Conservation (phyloP, 306 rosid species). For the Neltuma alba region DNA sequence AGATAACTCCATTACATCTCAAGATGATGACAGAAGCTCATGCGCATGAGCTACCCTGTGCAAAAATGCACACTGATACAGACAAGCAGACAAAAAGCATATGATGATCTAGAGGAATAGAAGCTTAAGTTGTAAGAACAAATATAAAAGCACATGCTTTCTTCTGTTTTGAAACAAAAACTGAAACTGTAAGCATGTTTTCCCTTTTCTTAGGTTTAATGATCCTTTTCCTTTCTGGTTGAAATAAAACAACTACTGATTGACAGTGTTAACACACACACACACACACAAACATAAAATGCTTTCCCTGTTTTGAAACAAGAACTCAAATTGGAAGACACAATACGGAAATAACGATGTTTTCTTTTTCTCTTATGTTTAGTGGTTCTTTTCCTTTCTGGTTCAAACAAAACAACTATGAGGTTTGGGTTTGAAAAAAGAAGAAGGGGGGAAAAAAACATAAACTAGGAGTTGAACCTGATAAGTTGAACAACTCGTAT, state of each 20-base stretch:
- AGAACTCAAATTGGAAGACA: neutral
- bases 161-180: neutral
- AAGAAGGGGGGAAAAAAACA: neutral
- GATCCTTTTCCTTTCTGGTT: neutral
- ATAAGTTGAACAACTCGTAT: neutral
- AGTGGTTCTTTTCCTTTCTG: neutral
- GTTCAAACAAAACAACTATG: neutral
- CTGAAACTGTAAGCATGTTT: neutral
- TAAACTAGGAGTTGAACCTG: neutral
- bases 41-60: neutral
- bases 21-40: neutral
- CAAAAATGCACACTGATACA: neutral
- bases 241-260: neutral
- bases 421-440: neutral
- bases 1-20: neutral
- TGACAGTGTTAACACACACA: neutral
- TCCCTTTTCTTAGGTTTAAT: neutral
- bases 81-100: neutral
- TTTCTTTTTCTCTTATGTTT: neutral
- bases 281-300: no score
- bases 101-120: neutral
- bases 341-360: neutral
- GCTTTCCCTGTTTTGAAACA: neutral
- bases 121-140: neutral
- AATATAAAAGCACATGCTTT: conserved; percentile 2